Evolutionary conservation across 345 rosid species (phyloP).

Genomic region (Xanthoceras sorbifolium): DNA sequence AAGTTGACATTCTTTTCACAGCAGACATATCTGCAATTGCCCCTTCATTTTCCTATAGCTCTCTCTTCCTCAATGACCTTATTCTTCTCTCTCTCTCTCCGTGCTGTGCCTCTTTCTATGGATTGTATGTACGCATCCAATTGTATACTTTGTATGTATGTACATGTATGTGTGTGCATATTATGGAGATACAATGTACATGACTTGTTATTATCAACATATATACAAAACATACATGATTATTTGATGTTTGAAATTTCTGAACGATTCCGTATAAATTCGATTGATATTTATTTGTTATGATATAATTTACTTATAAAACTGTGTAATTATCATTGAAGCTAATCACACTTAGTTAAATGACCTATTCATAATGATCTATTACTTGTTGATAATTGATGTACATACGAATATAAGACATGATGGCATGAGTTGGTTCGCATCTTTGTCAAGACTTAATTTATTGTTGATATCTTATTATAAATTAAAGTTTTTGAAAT

Average conservation of each 20-base stretch:
- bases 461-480: neutral
- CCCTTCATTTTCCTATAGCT: neutral
- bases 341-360: neutral
- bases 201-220: neutral
- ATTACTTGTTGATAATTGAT: too few relatives aligned
- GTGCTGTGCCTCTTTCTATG: neutral
- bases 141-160: neutral
- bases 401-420: too few relatives aligned
- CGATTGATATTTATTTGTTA: too few relatives aligned
- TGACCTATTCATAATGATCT: neutral
- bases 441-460: neutral
- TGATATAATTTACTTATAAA: too few relatives aligned
- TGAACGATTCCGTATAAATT: too few relatives aligned
- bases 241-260: too few relatives aligned
- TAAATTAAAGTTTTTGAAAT: too few relatives aligned
- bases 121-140: too few relatives aligned
- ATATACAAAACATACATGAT: too few relatives aligned
- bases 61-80: neutral
- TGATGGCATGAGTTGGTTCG: neutral
- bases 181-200: neutral
- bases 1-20: conserved; percentile 38
- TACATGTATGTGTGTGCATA: neutral
- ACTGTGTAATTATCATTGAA: too few relatives aligned
- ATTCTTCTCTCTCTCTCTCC: conserved; percentile 8
- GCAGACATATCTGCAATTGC: neutral